Evolutionary conservation across 2,329 filamentous ascomycete species (phyloP), one percentile per base, ranked within the genome.

Genomic region (Sclerotinia nivalis): DNA sequence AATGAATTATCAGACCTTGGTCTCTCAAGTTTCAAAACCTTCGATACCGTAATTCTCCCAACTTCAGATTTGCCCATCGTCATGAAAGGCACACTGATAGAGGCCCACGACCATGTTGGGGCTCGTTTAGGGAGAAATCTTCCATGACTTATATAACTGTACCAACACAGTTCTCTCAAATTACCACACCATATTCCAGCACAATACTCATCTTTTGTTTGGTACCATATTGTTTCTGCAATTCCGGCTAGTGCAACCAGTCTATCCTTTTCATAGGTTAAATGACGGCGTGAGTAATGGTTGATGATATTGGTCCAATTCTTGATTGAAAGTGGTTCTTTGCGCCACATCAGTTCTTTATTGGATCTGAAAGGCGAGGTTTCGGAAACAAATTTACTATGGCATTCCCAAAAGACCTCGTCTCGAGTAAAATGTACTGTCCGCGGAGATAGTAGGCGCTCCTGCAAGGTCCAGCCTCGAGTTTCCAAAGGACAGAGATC

Each of bases 141-240:
- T 43, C 5, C 40, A 18, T 15, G 13, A 6, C 22, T 1, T 25
- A 9, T 3, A 40, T 0, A 0, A 15, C 12, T 3, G 3, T 4
- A 0, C 56, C 56, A 59, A 7, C 34, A 59, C 4, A 59, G 31
- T 25, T 28, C 7, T n/a, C 0, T 1, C 18, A 25, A 20, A 7
- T n/a, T 20, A 1, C 28, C 8, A 2, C 2, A 7, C 56, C 37
- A 59, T 37, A 59, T 59, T 10, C 56, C 56, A 0, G 34, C n/a
- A 25, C 37, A 43, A 25, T 59, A 43, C n/a, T 25, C 37, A 20
- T 20, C 13, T 43, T 59, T 28, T 1, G 13, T 59, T 37, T 59
- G 13, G 8, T 18, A n/a, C 22, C 25, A 12, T 1, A 59, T 25
- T 13, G 9, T 6, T 13, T 10, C 37, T 10, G 22, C 56, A 3